Base-by-base conservation (phyloP, 2,329 filamentous ascomycete species). In the Polychaeton citri region DNA sequence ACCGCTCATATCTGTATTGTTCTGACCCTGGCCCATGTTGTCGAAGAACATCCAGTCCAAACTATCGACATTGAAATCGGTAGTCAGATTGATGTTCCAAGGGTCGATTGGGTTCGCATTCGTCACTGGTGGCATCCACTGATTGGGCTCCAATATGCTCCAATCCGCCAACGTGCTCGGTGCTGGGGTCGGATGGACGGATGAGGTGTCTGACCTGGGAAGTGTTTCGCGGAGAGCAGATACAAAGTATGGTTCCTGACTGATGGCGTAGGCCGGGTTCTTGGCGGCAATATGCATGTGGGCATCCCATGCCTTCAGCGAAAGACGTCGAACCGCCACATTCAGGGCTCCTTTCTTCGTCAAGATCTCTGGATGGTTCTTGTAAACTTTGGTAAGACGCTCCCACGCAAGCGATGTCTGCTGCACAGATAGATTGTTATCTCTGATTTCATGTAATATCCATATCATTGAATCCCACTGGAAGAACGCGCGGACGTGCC, bases 401-500 rank as follows among this genome's bases (percentile, higher is more conserved):
- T 51, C 45, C 69, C 69, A 73, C 1, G 60, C 65, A 33, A 51
- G 32, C 6, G 57, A 48, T 3, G 54, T 52, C 37, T 30, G 44
- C 10, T 30, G 49, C 37, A 31, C 43, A n/a, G 49, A 43, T 9
- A 45, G 40, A 8, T 47, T 32, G 12, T 40, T 44, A 6, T 43
- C 39, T 3, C 45, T 38, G 15, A 65, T 51, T 18, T 59, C 50
- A 6, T 51, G 55, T 16, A 60, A 43, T 4, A 54, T 47, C 32
- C 58, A 57, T 20, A 56, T 50, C 9, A 57, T 49, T 10, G 66
- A 49, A 20, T 64, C 61, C 37, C 53, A 60, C 21, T 72, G 49
- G 32, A 72, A 55, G 44, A 67, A 64, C n/a, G 71, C 62, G 31
- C 68, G 59, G 7, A 66, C 60, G 36, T 71, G 67, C 66, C 67